phyloP scores from a whole-genome alignment of 345 rosid genomes.

The Melastoma malabathricum region DNA sequence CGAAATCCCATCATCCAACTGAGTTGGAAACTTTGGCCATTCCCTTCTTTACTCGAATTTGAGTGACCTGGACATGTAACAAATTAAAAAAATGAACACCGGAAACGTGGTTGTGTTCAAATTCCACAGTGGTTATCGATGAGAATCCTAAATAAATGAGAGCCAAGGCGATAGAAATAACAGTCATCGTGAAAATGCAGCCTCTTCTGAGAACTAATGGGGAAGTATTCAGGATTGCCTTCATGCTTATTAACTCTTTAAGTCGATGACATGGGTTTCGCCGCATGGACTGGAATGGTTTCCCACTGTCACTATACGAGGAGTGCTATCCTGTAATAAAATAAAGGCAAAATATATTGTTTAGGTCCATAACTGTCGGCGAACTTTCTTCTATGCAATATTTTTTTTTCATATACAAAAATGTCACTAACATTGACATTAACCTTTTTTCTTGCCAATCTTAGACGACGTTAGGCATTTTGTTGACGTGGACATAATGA shows the following conservation, averaged over 20 bases:
- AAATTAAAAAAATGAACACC: neutral
- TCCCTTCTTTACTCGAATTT: conserved; percentile 63
- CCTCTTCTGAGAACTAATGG: too few relatives aligned
- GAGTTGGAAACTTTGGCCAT: conserved; percentile 54
- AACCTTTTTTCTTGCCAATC: too few relatives aligned
- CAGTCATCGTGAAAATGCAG: too few relatives aligned
- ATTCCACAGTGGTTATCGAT: too few relatives aligned
- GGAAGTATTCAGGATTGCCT: conserved; percentile 20
- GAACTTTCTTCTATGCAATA: too few relatives aligned
- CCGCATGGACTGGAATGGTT: conserved; percentile 74
- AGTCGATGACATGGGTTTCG: conserved; percentile 72
- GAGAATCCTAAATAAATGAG: too few relatives aligned
- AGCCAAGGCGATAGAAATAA: too few relatives aligned
- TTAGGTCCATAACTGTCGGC: too few relatives aligned
- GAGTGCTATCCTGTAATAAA: conserved; percentile 52
- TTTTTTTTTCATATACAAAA: too few relatives aligned
- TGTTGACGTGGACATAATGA: too few relatives aligned
- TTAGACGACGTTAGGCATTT: too few relatives aligned
- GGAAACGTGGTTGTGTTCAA: neutral
- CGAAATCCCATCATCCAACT: conserved; percentile 13
- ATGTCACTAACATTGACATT: too few relatives aligned
- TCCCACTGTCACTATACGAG: conserved; percentile 62
- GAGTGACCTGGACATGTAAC: conserved; percentile 32
- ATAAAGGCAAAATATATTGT: neutral
- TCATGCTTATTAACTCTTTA: conserved; percentile 54